phyloP scores from a whole-genome alignment of 192 early-diverging fungal species.

The Phlyctochytrium planicorne region DNA sequence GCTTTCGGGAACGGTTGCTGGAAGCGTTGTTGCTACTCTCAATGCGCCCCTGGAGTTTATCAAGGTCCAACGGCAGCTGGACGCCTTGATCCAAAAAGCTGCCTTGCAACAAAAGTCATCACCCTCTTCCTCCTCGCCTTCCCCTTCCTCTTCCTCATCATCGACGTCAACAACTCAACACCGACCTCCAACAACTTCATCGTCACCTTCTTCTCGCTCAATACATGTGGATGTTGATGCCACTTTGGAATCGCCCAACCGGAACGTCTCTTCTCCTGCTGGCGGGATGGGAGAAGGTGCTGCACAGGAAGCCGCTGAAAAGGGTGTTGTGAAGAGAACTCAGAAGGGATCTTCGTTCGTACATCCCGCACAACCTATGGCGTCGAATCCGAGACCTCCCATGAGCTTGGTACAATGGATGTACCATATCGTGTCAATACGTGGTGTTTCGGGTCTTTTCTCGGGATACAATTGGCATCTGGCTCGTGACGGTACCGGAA shows the following conservation, averaged over 20 bases:
- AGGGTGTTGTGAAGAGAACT: no score
- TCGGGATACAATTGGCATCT: slow-evolving; percentile 43
- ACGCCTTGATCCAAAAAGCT: slow-evolving; percentile 20
- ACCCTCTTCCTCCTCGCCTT: slow-evolving; percentile 7
- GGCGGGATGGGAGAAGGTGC: slow-evolving; percentile 2
- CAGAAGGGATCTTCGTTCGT: not conserved
- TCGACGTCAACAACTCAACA: not conserved
- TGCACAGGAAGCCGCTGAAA: not conserved
- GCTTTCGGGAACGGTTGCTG: slow-evolving; percentile 38
- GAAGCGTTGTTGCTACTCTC: slow-evolving; percentile 39
- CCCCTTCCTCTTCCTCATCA: not conserved
- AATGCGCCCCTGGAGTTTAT: slow-evolving; percentile 57
- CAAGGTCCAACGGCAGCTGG: slow-evolving; percentile 46
- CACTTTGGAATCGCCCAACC: not conserved
- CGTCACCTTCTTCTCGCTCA: not conserved
- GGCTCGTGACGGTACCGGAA: slow-evolving; percentile 42
- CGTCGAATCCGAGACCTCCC: not conserved
- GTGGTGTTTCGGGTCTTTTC: slow-evolving; percentile 48
- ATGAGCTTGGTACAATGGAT: slow-evolving; percentile 32
- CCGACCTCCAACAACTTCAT: not conserved
- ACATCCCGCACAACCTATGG: not conserved
- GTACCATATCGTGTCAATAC: slow-evolving; percentile 34
- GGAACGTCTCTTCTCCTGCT: not conserved
- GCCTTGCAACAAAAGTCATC: not conserved
- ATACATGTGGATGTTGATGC: not conserved